Conservation (phyloP, 805 yeast genomes). For the Blastobotrys terrestris region DNA sequence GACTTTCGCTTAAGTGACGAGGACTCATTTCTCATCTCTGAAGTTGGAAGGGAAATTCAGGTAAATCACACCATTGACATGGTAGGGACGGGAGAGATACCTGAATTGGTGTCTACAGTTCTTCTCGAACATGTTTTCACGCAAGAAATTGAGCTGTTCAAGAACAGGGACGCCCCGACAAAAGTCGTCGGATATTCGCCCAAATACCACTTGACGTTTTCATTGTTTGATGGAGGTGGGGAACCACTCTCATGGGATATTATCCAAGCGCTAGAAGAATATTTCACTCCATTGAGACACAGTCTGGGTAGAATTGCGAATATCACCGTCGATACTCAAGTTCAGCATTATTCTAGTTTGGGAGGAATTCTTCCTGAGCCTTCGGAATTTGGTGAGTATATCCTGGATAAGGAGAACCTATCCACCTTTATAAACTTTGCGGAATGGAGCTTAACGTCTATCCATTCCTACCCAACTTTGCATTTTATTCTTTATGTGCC, state of each 20-base stretch:
- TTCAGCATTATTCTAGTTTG: slow-evolving; percentile 58
- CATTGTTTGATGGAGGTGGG: slow-evolving; percentile 57
- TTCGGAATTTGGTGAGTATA: slow-evolving; percentile 17
- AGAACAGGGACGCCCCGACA: slow-evolving; percentile 16
- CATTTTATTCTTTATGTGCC: slow-evolving; percentile 71
- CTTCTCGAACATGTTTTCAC: slow-evolving; percentile 41
- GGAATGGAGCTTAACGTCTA: slow-evolving; percentile 66
- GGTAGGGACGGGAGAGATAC: slow-evolving; percentile 53
- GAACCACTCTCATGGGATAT: slow-evolving; percentile 70
- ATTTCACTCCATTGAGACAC: slow-evolving; percentile 51
- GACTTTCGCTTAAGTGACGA: slow-evolving; percentile 32
- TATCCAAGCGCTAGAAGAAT: slow-evolving; percentile 41
- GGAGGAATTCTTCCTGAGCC: slow-evolving; percentile 14
- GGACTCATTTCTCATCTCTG: slow-evolving; percentile 41
- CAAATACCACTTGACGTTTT: slow-evolving; percentile 66
- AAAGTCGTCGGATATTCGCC: slow-evolving; percentile 54
- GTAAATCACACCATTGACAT: slow-evolving; percentile 39
- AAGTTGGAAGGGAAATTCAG: slow-evolving; percentile 35
- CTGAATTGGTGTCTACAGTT: slow-evolving; percentile 53
- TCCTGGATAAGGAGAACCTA: slow-evolving; percentile 43
- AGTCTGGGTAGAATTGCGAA: slow-evolving; percentile 52
- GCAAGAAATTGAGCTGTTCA: slow-evolving; percentile 35
- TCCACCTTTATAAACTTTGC: slow-evolving; percentile 78
- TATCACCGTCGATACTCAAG: slow-evolving; percentile 72
- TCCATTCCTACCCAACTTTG: slow-evolving; percentile 56